A percentile compares a stretch with the other conserved stretches of the same genome.
Evolutionary conservation across 306 rosid species (phyloP).

Genomic region (Erythrophleum fordii): DNA sequence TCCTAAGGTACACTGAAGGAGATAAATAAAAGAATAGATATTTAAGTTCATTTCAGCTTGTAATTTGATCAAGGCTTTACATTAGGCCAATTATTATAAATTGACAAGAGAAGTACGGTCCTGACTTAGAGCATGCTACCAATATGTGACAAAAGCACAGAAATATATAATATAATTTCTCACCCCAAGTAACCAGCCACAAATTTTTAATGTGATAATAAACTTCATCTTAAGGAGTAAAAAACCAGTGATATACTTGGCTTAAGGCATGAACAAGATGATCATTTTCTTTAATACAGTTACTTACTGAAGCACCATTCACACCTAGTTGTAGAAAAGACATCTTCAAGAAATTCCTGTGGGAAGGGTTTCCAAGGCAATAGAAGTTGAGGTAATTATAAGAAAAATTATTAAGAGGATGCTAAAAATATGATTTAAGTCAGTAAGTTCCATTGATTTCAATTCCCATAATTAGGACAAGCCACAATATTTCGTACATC

Average conservation of each 20-base stretch:
- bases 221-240: constrained; percentile 31
- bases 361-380: constrained; percentile 98
- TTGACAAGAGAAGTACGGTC: background rate
- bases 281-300: constrained; percentile 6
- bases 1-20: background rate
- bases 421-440: too few species aligned
- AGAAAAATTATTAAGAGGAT: too few species aligned
- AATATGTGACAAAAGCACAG: background rate
- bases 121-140: background rate
- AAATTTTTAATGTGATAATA: constrained; percentile 7
- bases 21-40: background rate
- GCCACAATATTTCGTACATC: constrained; percentile 81
- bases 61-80: background rate
- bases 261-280: constrained; percentile 16
- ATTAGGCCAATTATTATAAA: background rate
- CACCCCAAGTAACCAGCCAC: background rate
- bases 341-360: constrained; percentile 53
- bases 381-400: constrained; percentile 88
- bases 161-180: constrained; percentile 12
- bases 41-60: constrained; percentile 6
- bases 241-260: constrained; percentile 16
- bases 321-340: constrained; percentile 9
- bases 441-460: constrained; percentile 49
- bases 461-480: too few species aligned
- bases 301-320: constrained; percentile 61